Conservation (phyloP, 2,329 filamentous ascomycete genomes). For the Xylariaceae sp. region DNA sequence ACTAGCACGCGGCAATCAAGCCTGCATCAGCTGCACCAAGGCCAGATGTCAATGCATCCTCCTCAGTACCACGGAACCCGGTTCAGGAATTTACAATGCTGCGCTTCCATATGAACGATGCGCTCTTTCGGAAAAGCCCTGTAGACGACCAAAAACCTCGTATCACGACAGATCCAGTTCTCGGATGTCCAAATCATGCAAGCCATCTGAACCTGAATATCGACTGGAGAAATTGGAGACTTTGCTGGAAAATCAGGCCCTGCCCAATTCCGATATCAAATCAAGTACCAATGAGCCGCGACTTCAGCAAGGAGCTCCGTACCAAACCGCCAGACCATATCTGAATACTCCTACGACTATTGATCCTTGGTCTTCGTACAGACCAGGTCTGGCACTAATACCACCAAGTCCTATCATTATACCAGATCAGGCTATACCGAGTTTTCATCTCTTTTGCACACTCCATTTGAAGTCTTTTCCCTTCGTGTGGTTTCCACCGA, state of each 20-base stretch:
- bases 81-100: constrained; percentile 4
- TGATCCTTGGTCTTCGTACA: no score
- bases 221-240: constrained; percentile 31
- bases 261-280: background rate
- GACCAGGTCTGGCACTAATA: constrained; percentile 17
- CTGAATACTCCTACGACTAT: background rate
- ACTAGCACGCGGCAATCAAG: constrained; percentile 38
- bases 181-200: constrained; percentile 2
- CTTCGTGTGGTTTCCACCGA: constrained; percentile 27
- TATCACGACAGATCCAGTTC: background rate
- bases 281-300: background rate
- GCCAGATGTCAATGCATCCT: constrained; percentile 44
- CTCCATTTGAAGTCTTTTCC: constrained; percentile 27
- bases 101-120: constrained; percentile 36
- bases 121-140: constrained; percentile 31
- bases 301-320: background rate
- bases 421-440: constrained; percentile 25
- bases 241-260: constrained; percentile 28
- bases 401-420: constrained; percentile 14
- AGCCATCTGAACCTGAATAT: constrained; percentile 29
- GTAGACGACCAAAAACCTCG: no score
- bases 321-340: background rate
- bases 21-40: constrained; percentile 39
- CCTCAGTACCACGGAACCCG: constrained; percentile 17
- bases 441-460: constrained; percentile 25